A percentile compares a stretch with the other conserved stretches of the same genome.
Conservation (phyloP, 116 monocot genomes). For the Iris pallida region DNA sequence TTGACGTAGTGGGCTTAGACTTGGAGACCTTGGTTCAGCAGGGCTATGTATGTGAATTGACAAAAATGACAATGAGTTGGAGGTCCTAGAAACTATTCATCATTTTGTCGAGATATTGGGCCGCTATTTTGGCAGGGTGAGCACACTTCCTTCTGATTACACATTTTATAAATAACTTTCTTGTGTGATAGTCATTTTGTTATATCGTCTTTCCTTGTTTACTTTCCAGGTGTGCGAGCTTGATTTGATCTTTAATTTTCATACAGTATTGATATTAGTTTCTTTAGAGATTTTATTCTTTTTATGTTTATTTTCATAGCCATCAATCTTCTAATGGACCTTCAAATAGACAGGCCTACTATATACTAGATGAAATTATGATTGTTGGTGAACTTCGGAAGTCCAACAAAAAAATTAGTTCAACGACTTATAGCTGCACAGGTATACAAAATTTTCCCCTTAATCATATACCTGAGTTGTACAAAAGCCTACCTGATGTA, state of each 20-base stretch:
- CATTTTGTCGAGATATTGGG: constrained; percentile 93
- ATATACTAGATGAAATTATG: constrained; percentile 62
- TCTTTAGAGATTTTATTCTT: background rate
- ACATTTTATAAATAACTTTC: background rate
- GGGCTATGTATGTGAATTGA: constrained; percentile 95
- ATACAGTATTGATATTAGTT: constrained; percentile 46
- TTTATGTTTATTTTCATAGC: background rate
- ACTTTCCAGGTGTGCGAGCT: constrained; percentile 75
- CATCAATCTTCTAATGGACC: background rate
- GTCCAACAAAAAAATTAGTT: constrained; percentile 63
- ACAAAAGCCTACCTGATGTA: too few species aligned
- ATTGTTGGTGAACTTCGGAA: constrained; percentile 72
- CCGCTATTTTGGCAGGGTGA: constrained; percentile 87
- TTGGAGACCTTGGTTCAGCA: too few species aligned
- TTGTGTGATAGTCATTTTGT: background rate
- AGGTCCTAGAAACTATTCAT: constrained; percentile 82
- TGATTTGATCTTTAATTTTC: constrained; percentile 93
- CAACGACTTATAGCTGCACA: constrained; percentile 56
- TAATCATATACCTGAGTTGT: background rate
- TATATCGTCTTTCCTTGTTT: constrained; percentile 7
- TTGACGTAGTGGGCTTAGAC: too few species aligned
- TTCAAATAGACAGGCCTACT: constrained; percentile 46
- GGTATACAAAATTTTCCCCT: constrained; percentile 9
- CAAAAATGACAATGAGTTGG: constrained; percentile 75
- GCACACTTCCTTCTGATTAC: constrained; percentile 1